Conservation (phyloP, 768 basidiomycete genomes). For the Hemileccinum rubropunctum region DNA sequence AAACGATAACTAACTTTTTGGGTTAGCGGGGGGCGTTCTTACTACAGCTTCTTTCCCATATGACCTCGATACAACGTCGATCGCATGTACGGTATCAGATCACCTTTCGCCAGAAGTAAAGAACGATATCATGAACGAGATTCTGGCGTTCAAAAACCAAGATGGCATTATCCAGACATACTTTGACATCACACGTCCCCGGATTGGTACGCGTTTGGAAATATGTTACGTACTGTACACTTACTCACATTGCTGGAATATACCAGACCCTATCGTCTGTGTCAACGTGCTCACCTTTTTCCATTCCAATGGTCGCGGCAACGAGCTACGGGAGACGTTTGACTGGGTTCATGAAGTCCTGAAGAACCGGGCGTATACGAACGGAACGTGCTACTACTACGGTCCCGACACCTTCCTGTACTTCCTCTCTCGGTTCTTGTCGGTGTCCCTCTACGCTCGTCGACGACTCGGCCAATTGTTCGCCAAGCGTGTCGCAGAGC, state of each 20-base stretch:
- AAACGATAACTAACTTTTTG: neutral
- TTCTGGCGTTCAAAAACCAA: slow-evolving; percentile 11
- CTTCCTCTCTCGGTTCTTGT: slow-evolving; percentile 22
- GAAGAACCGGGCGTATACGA: slow-evolving; percentile 21
- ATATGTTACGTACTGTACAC: neutral
- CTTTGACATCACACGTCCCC: slow-evolving; percentile 19
- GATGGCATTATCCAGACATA: slow-evolving; percentile 22
- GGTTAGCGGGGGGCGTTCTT: slow-evolving; percentile 6
- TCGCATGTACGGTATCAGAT: slow-evolving; percentile 18
- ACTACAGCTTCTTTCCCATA: slow-evolving; percentile 12
- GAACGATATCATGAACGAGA: slow-evolving; percentile 23
- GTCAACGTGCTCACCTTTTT: slow-evolving; percentile 21
- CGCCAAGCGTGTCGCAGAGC: slow-evolving; percentile 12
- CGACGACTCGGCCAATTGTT: slow-evolving; percentile 12
- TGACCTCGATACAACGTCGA: slow-evolving; percentile 20
- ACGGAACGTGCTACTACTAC: slow-evolving; percentile 19
- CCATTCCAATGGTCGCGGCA: slow-evolving; percentile 17
- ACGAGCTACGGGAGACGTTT: slow-evolving; percentile 19
- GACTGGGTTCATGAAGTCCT: slow-evolving; percentile 19
- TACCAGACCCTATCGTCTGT: slow-evolving; percentile 18
- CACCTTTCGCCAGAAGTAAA: slow-evolving; percentile 12
- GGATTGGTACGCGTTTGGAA: slow-evolving; percentile 14
- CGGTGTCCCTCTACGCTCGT: slow-evolving; percentile 16
- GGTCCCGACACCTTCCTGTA: slow-evolving; percentile 18
- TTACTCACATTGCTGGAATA: neutral